Conservation (phyloP, 1,139 yeast genomes). For the Diutina pseudorugosa region DNA sequence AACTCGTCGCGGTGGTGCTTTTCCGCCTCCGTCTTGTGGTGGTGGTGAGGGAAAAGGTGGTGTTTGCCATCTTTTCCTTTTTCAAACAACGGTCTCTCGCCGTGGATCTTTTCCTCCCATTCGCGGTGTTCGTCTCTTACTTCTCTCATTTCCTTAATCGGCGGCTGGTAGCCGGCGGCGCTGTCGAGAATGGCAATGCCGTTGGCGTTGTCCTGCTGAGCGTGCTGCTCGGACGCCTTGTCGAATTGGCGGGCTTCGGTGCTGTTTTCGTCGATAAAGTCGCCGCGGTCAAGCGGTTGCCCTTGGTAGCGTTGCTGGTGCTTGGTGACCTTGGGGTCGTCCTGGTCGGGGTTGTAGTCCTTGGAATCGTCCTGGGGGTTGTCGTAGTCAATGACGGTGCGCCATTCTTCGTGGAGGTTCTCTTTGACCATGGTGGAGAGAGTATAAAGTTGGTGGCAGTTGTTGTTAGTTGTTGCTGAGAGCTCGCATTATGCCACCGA, state of each 20-base stretch:
- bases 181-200: neutral
- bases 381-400: neutral
- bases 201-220: neutral
- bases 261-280: neutral
- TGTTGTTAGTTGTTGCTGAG: neutral
- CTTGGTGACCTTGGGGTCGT: neutral
- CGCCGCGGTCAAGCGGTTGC: neutral
- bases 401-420: neutral
- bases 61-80: neutral
- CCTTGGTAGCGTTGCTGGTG: neutral
- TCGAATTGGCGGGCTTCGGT: neutral
- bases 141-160: constrained; percentile 1
- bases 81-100: neutral
- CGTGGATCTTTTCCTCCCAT: neutral
- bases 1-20: neutral
- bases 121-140: neutral
- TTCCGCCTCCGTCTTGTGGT: neutral
- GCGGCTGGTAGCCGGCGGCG: constrained; percentile 1
- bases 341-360: neutral
- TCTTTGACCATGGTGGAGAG: neutral
- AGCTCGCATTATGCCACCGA: neutral
- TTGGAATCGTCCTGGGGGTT: neutral
- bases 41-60: neutral
- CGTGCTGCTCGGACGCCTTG: neutral
- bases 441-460: neutral